Percentiles rank a stretch among this genome's conserved stretches.
These are phyloP conservation scores for Periglandula ipomoeae DNA, from an alignment of 2,329 filamentous ascomycete species.

Conservation along the genomic window DNA sequence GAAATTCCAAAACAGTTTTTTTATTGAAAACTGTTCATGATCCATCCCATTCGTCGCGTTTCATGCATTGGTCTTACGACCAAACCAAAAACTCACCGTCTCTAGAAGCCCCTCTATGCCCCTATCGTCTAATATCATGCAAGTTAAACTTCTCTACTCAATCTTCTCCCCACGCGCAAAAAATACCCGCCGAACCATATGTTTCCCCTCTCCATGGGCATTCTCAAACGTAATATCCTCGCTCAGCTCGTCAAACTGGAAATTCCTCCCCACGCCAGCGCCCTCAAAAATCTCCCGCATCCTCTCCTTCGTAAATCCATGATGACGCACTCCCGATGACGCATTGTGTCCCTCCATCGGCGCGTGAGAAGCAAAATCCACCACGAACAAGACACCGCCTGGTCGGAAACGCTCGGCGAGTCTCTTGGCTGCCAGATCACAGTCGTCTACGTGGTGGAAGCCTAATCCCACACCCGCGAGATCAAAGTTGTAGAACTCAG, in stretches of 20 bases:
- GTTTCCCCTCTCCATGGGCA: constrained; percentile 20
- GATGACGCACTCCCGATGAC: constrained; percentile 48
- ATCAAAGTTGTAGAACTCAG: constrained; percentile 62
- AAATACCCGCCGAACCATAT: constrained; percentile 32
- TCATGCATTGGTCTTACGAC: no score
- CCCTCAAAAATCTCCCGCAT: constrained; percentile 52
- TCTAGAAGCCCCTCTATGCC: no score
- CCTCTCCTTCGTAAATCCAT: constrained; percentile 54
- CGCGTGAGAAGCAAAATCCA: constrained; percentile 56
- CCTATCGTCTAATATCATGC: no score
- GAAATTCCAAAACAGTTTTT: no score
- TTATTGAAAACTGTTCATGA: no score
- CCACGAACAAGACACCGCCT: constrained; percentile 57
- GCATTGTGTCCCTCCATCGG: constrained; percentile 16
- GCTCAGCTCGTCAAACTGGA: constrained; percentile 46
- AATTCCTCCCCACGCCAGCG: constrained; percentile 50
- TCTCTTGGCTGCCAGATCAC: constrained; percentile 46
- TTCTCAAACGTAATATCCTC: constrained; percentile 36
- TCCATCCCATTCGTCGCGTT: no score
- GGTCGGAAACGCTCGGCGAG: constrained; percentile 53
- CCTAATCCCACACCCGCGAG: constrained; percentile 52
- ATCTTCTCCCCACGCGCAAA: constrained; percentile 16
- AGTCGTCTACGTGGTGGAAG: constrained; percentile 60
- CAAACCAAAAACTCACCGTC: no score
- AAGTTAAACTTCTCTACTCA: no score